A percentile compares a stretch with the other conserved stretches of the same genome.
These are phyloP conservation scores for Gremmenia infestans DNA, from an alignment of 2,329 filamentous ascomycete genomes.

Conservation along the genomic window DNA sequence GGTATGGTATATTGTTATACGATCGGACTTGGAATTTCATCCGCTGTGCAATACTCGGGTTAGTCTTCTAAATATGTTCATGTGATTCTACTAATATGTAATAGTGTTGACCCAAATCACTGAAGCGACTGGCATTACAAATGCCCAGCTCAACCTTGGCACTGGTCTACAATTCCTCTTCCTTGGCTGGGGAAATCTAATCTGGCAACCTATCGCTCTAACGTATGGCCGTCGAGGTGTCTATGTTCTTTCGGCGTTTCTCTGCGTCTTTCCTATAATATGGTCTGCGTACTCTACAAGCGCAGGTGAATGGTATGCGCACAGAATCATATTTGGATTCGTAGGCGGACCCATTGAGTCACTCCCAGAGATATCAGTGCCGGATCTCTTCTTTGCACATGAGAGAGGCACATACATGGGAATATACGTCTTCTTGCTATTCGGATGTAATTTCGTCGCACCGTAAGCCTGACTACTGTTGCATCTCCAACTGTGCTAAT, in stretches of 20 bases:
- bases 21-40: conserved; percentile 12
- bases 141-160: conserved; percentile 38
- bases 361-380: conserved; percentile 24
- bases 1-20: conserved; percentile 2
- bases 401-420: conserved; percentile 37
- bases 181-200: conserved; percentile 44
- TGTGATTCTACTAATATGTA: background rate
- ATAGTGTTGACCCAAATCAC: conserved; percentile 40
- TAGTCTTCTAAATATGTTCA: no score
- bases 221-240: conserved; percentile 34
- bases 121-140: conserved; percentile 36
- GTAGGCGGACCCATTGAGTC: conserved; percentile 14
- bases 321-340: conserved; percentile 15
- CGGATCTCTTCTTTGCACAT: conserved; percentile 37
- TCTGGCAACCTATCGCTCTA: conserved; percentile 47
- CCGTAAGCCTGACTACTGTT: conserved; percentile 22
- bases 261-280: conserved; percentile 32
- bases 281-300: conserved; percentile 24
- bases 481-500: no score
- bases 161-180: conserved; percentile 46
- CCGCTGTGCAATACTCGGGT: conserved; percentile 21
- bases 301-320: conserved; percentile 14
- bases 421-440: conserved; percentile 38
- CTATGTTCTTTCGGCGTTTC: conserved; percentile 13
- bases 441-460: conserved; percentile 35